Base-by-base conservation (phyloP, 192 early-diverging fungal species). In the Physocladia obscura region DNA sequence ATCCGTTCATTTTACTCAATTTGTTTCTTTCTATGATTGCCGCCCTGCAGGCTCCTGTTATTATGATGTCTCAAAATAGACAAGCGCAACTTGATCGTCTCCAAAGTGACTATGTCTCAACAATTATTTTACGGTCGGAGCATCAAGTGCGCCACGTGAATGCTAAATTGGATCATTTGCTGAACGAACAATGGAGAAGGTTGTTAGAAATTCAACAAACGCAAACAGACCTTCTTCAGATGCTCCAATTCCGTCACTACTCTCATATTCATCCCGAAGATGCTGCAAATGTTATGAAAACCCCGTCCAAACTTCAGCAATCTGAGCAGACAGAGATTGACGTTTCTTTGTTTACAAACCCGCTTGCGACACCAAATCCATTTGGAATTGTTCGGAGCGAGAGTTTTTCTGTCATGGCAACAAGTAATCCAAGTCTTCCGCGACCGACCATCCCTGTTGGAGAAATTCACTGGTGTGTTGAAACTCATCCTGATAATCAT, bases 21-120 rank as follows among this genome's bases (percentile, higher is more conserved):
- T 58, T 82, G 37, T 65, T 82, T 31, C 54, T 82, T 48, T 67
- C 59, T 21, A 74, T 67, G 55, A 17, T 82, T 32, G 81, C 81
- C 11, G 77, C 77, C 22, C 54, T 74, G 22, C 81, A 82, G 68
- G 81, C 75, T 8, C 81, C 81, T 30, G 54, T 82, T 50, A 82
- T 82, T 52, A 82, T 82, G 81, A 82, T 82, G 81, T 77, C 77
- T 3, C 81, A 82, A 57, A 82, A 82, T 55, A 27, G 81, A 1
- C 77, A 79, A 60, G 24, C 73, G 17, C 75, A 62, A 27, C 26
- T 76, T n/a, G 81, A 82, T 55, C 15, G 73, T 1, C 11, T 51
- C 19, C 71, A 82, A 51, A 74, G 36, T 40, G 65, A 75, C 59
- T 82, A 71, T 65, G 57, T 82, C 38, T 54, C 69, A n/a, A 64